Conservation (phyloP, 2,329 filamentous ascomycete species). For the Didymosphaeria variabile region DNA sequence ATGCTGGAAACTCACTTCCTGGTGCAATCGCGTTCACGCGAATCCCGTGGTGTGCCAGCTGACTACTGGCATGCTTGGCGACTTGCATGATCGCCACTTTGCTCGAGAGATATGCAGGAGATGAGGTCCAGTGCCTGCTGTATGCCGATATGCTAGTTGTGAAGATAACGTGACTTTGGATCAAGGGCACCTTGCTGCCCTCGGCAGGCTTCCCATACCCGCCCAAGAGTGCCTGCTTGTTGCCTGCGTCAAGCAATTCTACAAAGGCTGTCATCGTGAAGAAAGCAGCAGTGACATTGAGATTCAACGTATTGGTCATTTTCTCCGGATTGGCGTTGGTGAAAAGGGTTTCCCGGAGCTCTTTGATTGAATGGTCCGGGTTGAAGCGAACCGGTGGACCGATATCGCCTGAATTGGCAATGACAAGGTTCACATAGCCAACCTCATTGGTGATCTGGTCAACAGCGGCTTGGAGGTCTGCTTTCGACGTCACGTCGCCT, state of each 20-base stretch:
- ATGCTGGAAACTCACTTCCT: constrained; percentile 37
- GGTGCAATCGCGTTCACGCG: constrained; percentile 60
- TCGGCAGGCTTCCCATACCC: constrained; percentile 12
- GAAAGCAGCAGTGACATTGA: constrained; percentile 51
- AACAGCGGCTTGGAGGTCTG: constrained; percentile 23
- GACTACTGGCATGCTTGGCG: constrained; percentile 57
- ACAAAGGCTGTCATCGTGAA: constrained; percentile 54
- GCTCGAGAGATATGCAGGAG: constrained; percentile 27
- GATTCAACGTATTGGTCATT: constrained; percentile 37
- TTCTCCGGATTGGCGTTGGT: constrained; percentile 13
- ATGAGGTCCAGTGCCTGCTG: constrained; percentile 11
- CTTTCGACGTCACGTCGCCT: constrained; percentile 33
- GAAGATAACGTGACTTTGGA: constrained; percentile 26
- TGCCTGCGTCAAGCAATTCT: constrained; percentile 52
- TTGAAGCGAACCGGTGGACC: constrained; percentile 23
- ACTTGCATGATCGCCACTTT: constrained; percentile 59
- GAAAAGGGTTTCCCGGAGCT: constrained; percentile 11
- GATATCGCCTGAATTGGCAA: constrained; percentile 32
- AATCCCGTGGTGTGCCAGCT: constrained; percentile 51
- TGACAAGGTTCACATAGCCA: constrained; percentile 34
- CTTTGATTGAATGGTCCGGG: constrained; percentile 2
- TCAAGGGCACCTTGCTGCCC: constrained; percentile 3
- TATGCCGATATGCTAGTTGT: constrained; percentile 24
- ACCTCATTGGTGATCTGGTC: constrained; percentile 20
- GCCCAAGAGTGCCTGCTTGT: constrained; percentile 26